Evolutionary conservation across 2,329 filamentous ascomycete species (phyloP).

Genomic region (Cylindrodendrum hubeiense): DNA sequence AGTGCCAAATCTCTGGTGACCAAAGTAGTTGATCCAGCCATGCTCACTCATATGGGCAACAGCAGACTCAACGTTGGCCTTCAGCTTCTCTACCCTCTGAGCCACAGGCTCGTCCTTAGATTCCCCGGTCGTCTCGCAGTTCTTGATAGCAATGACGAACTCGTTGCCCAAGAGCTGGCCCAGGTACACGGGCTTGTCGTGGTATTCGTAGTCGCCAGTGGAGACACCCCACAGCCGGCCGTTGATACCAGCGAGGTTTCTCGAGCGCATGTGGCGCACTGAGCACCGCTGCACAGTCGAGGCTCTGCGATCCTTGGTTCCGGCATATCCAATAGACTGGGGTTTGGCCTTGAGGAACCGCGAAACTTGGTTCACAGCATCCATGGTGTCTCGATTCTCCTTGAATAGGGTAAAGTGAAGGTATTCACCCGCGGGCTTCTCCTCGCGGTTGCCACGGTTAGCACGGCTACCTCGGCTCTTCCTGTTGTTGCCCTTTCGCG

Average conservation of each 20-base stretch:
- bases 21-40: conserved; percentile 98
- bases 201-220: conserved; percentile 87
- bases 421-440: conserved; percentile 73
- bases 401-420: conserved; percentile 95
- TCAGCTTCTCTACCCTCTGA: conserved; percentile 48
- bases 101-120: conserved; percentile 37
- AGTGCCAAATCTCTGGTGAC: conserved; percentile 95
- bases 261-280: conserved; percentile 62
- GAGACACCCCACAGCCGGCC: conserved; percentile 71
- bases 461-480: conserved; percentile 43
- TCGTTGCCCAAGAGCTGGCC: conserved; percentile 91
- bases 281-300: conserved; percentile 88
- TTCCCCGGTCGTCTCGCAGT: conserved; percentile 74
- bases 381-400: conserved; percentile 97
- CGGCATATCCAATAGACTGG: conserved; percentile 81
- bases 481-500: conserved; percentile 46
- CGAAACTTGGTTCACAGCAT: conserved; percentile 82
- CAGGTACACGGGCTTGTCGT: conserved; percentile 77
- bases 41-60: conserved; percentile 76
- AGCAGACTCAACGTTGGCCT: conserved; percentile 63
- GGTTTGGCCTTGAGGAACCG: conserved; percentile 80
- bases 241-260: conserved; percentile 76
- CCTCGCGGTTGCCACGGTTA: conserved; percentile 40
- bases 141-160: conserved; percentile 91
- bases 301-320: conserved; percentile 90